Evolutionary conservation across 2,329 filamentous ascomycete genomes (phyloP), one percentile per base, ranked within the genome.

Genomic region (Penicillium sp.): DNA sequence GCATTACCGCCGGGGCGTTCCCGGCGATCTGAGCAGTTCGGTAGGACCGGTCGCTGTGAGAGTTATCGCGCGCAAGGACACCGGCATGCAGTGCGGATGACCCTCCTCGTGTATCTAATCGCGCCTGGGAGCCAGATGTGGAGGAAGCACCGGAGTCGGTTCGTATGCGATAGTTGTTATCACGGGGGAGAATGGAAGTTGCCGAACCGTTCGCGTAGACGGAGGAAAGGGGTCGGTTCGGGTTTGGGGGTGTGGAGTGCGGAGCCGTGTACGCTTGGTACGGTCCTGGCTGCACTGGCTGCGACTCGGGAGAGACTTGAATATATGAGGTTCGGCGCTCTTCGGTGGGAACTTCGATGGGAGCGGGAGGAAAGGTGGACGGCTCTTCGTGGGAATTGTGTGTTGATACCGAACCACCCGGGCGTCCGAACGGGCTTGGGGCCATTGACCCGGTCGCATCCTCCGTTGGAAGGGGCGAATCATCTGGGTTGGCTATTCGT

Each of bases 401-500:
- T 59, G 61, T 63, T 58, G 65, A 64, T 59, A 61, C 54, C 56
- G 61, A 55, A 55, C 54, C 59, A 51, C 38, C 60, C 59, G 64
- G 54, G 34, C 47, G 49, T 47, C 62, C 62, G 55, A 55, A 58
- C 41, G 60, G 57, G 39, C 54, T 60, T 50, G 59, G 50, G 54
- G 59, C 58, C 46, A 55, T 55, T 58, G 60, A 60, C 42, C 64
- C 67, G 61, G 63, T 59, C 54, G 70, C 60, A 56, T 71, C 70
- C 52, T 75, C 70, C 27, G 71, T 67, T 43, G 70, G 67, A 50
- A 73, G 62, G 57, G 79, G 78, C 57, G 84, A 82, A 77, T 94
- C 86, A 77, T 97, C 92, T 51, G 93, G 93, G 75, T 97, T 99
- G 67, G 94, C 93, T 74, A 99, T 97, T 73, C 93, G 90, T 75